Evolutionary conservation across 352 stramenopile species (phyloP).

Genomic region (Globisporangium sylvaticum): DNA sequence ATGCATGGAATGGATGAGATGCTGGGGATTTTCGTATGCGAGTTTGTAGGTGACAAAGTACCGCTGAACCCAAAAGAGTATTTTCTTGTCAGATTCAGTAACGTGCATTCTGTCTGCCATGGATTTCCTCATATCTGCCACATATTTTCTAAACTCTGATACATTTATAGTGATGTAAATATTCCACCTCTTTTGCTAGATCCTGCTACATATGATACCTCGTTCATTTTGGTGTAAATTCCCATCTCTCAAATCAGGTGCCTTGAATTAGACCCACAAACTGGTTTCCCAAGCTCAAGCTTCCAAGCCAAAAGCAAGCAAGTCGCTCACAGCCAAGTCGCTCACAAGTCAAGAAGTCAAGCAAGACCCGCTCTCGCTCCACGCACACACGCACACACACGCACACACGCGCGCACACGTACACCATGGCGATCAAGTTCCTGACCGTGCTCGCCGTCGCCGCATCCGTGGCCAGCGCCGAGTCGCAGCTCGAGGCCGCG

Average conservation of each 20-base stretch:
- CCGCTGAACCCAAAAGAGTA: background rate
- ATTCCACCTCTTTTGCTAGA: background rate
- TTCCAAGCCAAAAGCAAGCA: background rate
- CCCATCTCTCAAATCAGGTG: background rate
- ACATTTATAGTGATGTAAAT: background rate
- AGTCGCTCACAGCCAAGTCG: background rate
- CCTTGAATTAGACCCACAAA: background rate
- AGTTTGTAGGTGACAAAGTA: background rate
- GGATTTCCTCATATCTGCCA: background rate
- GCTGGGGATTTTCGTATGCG: no score
- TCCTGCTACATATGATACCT: background rate
- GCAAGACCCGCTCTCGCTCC: background rate
- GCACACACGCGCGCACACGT: background rate
- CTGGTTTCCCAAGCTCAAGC: conserved; percentile 1
- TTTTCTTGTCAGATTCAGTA: background rate
- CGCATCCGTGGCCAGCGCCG: conserved; percentile 10
- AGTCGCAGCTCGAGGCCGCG: conserved; percentile 16
- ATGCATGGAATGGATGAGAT: no score
- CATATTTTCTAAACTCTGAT: background rate
- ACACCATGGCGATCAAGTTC: conserved; percentile 15
- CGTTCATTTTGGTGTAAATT: background rate
- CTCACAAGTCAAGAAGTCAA: background rate
- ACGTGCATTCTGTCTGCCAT: background rate
- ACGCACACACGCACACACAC: background rate
- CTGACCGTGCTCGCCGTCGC: conserved; percentile 15